Percentiles rank a stretch among this genome's conserved stretches.
Evolutionary conservation across 345 rosid genomes (phyloP).

Genomic region (Rhodomyrtus tomentosa): DNA sequence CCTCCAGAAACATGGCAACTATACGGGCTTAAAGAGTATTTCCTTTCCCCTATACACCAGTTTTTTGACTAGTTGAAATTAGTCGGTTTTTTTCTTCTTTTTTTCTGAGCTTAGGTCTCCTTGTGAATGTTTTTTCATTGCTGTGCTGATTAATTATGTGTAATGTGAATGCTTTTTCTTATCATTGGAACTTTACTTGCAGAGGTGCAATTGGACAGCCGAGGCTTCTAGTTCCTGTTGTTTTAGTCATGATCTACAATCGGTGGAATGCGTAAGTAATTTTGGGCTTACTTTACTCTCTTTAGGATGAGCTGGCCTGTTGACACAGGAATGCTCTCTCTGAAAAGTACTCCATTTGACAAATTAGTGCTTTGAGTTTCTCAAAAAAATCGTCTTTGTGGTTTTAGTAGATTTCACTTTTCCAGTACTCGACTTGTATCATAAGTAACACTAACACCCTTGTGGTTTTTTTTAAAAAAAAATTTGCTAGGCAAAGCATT

Average conservation of each 20-base stretch:
- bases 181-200: conserved; percentile 10
- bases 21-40: background rate
- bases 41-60: background rate
- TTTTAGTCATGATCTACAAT: conserved; percentile 82
- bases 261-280: conserved; percentile 79
- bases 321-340: background rate
- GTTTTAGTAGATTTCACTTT: background rate
- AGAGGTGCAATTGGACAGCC: conserved; percentile 89
- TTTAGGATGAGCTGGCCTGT: background rate
- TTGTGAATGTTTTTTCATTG: background rate
- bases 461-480: background rate
- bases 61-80: background rate
- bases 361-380: background rate
- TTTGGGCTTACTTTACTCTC: background rate
- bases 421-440: background rate
- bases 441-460: background rate
- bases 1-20: background rate
- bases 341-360: background rate
- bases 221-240: conserved; percentile 79
- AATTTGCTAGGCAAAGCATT: background rate
- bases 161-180: background rate
- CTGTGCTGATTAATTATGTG: background rate
- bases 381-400: background rate
- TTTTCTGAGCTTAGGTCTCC: background rate
- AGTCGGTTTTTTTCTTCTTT: background rate